These are phyloP conservation scores for Didymella exigua DNA, from an alignment of 2,329 filamentous ascomycete genomes.

Conservation along the genomic window DNA sequence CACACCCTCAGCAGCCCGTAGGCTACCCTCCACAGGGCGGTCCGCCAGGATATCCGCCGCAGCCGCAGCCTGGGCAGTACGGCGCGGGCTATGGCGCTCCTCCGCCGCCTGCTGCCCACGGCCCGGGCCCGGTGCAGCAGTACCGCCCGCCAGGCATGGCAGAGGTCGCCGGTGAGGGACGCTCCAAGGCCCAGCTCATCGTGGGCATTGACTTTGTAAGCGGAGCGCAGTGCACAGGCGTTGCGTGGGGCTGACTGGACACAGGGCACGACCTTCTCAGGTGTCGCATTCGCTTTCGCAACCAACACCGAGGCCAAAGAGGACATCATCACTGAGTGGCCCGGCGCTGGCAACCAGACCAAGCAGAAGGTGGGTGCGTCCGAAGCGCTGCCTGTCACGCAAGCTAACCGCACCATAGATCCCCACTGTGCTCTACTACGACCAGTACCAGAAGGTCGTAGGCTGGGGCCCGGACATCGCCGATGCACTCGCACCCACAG, in stretches of 20 bases:
- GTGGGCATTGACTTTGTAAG: conserved; percentile 97
- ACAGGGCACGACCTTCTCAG: conserved; percentile 95
- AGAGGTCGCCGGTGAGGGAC: conserved; percentile 85
- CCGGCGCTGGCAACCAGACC: conserved; percentile 93
- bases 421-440: conserved; percentile 98
- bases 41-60: conserved; percentile 44
- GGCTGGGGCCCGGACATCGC: conserved; percentile 99
- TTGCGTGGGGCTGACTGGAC: conserved; percentile 4
- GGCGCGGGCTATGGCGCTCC: conserved; percentile 38
- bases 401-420: conserved; percentile 65
- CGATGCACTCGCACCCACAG: conserved; percentile 92
- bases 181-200: conserved; percentile 95
- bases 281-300: conserved; percentile 89
- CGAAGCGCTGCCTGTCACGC: neutral
- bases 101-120: conserved; percentile 38
- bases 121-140: conserved; percentile 39
- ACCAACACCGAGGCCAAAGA: conserved; percentile 98
- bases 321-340: conserved; percentile 99
- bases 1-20: conserved; percentile 45
- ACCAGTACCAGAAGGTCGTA: conserved; percentile 99
- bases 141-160: conserved; percentile 42
- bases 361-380: conserved; percentile 83
- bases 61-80: conserved; percentile 29
- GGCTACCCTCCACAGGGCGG: conserved; percentile 51
- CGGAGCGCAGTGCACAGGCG: neutral